phyloP scores from a whole-genome alignment of 306 rosid species.

The Lathyrus aphaca region DNA sequence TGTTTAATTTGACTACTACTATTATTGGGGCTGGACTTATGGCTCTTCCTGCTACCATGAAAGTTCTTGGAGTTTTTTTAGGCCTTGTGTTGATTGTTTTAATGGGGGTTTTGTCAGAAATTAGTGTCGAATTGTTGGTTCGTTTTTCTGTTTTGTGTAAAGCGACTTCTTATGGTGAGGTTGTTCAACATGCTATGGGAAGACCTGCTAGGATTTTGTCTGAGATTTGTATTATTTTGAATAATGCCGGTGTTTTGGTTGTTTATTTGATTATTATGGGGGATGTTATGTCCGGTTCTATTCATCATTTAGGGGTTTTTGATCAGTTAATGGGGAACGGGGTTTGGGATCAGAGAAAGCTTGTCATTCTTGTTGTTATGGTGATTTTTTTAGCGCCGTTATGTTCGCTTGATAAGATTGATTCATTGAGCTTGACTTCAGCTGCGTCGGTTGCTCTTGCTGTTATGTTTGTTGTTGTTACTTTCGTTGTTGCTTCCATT shows the following conservation, averaged over 20 bases:
- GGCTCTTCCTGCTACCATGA: slow-evolving; percentile 98
- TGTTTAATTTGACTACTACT: slow-evolving; percentile 83
- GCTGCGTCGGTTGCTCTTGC: slow-evolving; percentile 98
- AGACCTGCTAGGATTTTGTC: slow-evolving; percentile 70
- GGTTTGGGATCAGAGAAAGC: slow-evolving; percentile 89
- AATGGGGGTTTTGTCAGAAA: slow-evolving; percentile 82
- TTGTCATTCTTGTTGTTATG: slow-evolving; percentile 65
- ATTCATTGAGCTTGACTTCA: slow-evolving; percentile 90
- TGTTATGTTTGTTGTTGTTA: slow-evolving; percentile 72
- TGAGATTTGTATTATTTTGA: slow-evolving; percentile 76
- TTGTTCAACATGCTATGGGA: slow-evolving; percentile 83
- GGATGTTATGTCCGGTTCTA: slow-evolving; percentile 97
- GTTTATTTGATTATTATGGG: slow-evolving; percentile 97
- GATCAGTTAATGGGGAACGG: slow-evolving; percentile 90
- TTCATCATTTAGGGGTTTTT: slow-evolving; percentile 81
- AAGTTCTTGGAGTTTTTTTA: slow-evolving; percentile 78
- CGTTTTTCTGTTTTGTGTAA: slow-evolving; percentile 68
- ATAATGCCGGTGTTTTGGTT: slow-evolving; percentile 83
- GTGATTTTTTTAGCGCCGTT: slow-evolving; percentile 85
- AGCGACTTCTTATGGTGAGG: slow-evolving; percentile 83
- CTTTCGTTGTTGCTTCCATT: slow-evolving; percentile 61
- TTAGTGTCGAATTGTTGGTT: slow-evolving; percentile 77
- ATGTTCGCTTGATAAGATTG: slow-evolving; percentile 88
- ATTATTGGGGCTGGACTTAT: slow-evolving; percentile 94
- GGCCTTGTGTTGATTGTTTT: slow-evolving; percentile 71